Conservation (phyloP, 2,329 filamentous ascomycete species). For the Ophiostoma populinum region DNA sequence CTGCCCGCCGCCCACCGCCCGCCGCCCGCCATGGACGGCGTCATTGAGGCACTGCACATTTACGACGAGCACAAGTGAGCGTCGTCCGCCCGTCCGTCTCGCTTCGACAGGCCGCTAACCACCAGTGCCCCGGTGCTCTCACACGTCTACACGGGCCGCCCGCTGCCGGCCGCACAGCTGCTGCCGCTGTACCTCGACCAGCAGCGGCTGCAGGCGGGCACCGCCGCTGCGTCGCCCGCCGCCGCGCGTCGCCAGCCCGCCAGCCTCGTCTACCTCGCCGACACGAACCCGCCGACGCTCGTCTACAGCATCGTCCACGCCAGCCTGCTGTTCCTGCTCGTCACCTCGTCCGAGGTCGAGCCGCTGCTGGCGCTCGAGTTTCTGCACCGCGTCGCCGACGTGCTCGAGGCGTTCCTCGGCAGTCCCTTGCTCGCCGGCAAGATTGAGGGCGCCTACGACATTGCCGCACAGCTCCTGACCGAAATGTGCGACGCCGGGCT, state of each 20-base stretch:
- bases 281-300: slow-evolving; percentile 68
- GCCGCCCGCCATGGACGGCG: slow-evolving; percentile 79
- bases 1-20: too few relatives aligned
- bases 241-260: slow-evolving; percentile 42
- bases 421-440: slow-evolving; percentile 71
- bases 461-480: slow-evolving; percentile 77
- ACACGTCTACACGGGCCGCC: slow-evolving; percentile 72
- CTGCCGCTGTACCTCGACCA: slow-evolving; percentile 79
- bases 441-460: slow-evolving; percentile 81
- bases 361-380: slow-evolving; percentile 86
- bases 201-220: slow-evolving; percentile 20
- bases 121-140: slow-evolving; percentile 66
- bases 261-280: slow-evolving; percentile 69
- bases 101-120: background rate
- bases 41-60: slow-evolving; percentile 90
- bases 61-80: slow-evolving; percentile 86
- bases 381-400: slow-evolving; percentile 80
- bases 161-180: slow-evolving; percentile 57
- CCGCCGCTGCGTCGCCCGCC: background rate
- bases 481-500: slow-evolving; percentile 94
- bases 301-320: slow-evolving; percentile 77
- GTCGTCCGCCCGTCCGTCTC: background rate
- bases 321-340: slow-evolving; percentile 70
- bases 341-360: slow-evolving; percentile 72
- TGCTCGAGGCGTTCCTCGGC: slow-evolving; percentile 85